Evolutionary conservation across 345 rosid species (phyloP), one percentile per base, ranked within the genome.

Genomic region (Syzygium aqueum): DNA sequence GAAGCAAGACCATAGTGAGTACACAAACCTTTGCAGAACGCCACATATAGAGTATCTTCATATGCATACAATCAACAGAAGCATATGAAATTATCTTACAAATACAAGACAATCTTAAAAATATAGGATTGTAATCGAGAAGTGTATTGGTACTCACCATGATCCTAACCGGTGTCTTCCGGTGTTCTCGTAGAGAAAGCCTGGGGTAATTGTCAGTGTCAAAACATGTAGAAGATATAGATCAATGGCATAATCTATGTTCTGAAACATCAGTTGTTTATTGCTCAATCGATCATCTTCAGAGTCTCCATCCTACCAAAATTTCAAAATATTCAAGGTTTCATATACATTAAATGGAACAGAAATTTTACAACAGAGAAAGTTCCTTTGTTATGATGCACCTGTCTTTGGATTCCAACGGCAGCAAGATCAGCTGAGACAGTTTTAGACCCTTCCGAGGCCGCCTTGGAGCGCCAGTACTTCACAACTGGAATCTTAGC

Each of bases 131-230:
- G 6, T 5, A 53, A 37, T 40, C 8, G 1, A 17, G n/a, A 78
- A 50, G 51, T 78, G 9, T 17, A 22, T 85, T 5, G 8, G 25
- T 40, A 51, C 61, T 17, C 52, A 87, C 80, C 50, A 57, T 54
- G 85, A 43, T 40, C 88, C 80, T 7, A 87, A 89, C 54, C 90
- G 84, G 84, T 96, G 98, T 19, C 91, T 6, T n/a, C 99, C 99
- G 0, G 97, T 96, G 86, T 97, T 91, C 90, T 97, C 98, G 11
- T 85, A 95, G 46, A 97, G 49, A 92, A 97, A 96, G 2, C n/a
- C n/a, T n/a, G n/a, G n/a, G n/a, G n/a, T n/a, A n/a, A n/a, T n/a
- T 3, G 99, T 96, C 30, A 95, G 54, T 33, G 99, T 95, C 54
- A 95, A 88, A 19, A 94, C 94, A 63, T 94, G 96, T 53, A 92